Percentiles rank a stretch among this genome's conserved stretches.
Conservation (phyloP, 805 yeast genomes). For the Yarrowia bubula region DNA sequence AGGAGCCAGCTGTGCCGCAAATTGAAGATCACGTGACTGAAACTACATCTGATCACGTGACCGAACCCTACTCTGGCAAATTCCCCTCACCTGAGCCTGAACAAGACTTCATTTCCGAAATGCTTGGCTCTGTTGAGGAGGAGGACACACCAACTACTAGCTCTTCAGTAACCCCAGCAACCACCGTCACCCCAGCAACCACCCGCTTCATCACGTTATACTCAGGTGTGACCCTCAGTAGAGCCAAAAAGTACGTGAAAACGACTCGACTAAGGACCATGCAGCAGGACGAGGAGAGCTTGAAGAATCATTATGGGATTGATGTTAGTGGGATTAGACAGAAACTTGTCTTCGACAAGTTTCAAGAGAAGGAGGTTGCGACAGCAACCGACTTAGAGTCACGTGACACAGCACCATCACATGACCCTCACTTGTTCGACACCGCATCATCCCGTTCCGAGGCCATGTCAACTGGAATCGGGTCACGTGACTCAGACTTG, state of each 20-base stretch:
- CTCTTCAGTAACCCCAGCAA: neutral
- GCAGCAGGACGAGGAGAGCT: constrained; percentile 8
- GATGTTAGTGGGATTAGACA: neutral
- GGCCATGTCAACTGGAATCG: neutral
- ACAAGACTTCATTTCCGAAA: neutral
- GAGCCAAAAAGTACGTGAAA: neutral
- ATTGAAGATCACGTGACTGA: neutral
- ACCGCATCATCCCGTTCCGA: neutral
- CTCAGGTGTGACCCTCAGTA: neutral
- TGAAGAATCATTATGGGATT: constrained; percentile 7
- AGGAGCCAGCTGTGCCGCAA: no score
- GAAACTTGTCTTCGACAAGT: neutral
- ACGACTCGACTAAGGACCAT: neutral
- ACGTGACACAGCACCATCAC: no score
- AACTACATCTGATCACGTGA: neutral
- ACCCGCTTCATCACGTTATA: neutral
- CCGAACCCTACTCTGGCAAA: neutral
- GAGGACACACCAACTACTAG: neutral
- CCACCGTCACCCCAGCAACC: neutral
- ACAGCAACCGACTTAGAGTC: neutral
- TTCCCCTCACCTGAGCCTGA: neutral
- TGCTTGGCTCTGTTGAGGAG: neutral
- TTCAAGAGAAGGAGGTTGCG: neutral
- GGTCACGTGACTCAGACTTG: neutral
- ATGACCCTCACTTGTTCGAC: no score